Evolutionary conservation across 2,329 filamentous ascomycete genomes (phyloP).

Genomic region (Emericellopsis atlantica): DNA sequence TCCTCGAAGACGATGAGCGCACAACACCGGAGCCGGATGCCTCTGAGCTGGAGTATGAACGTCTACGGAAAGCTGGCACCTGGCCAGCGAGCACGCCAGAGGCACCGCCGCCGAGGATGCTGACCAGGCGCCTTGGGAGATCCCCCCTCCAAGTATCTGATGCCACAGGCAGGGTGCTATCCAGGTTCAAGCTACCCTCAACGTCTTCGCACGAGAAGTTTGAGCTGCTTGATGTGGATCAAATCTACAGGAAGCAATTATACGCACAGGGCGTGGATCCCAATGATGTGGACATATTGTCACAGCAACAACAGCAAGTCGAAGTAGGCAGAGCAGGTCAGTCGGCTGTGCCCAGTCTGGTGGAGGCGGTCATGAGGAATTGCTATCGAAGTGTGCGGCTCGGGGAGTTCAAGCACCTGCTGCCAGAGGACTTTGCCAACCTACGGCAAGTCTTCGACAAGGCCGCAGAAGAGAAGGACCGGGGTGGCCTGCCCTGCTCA

Average conservation of each 20-base stretch:
- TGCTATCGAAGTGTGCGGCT: slow-evolving; percentile 30
- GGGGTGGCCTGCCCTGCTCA: slow-evolving; percentile 37
- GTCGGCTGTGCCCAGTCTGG: slow-evolving; percentile 29
- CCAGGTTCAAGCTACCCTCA: slow-evolving; percentile 14
- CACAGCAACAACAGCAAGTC: background rate
- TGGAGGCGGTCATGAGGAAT: slow-evolving; percentile 35
- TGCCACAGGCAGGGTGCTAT: slow-evolving; percentile 14
- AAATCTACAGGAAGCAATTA: background rate
- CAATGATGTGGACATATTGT: background rate
- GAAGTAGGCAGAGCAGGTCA: background rate
- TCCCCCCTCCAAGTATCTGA: slow-evolving; percentile 18
- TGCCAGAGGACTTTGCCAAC: slow-evolving; percentile 26
- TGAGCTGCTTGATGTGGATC: slow-evolving; percentile 1
- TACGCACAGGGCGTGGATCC: background rate
- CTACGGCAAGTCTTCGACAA: slow-evolving; percentile 26
- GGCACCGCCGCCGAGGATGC: slow-evolving; percentile 7
- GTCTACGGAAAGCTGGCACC: background rate
- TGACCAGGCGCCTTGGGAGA: slow-evolving; percentile 13
- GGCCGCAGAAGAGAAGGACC: slow-evolving; percentile 26
- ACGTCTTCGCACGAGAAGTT: background rate
- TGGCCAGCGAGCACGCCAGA: slow-evolving; percentile 1
- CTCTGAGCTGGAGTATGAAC: slow-evolving; percentile 1
- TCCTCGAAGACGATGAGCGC: background rate
- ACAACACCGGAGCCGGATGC: background rate
- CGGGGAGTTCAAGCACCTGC: slow-evolving; percentile 25